Conservation (phyloP, 148 eudicot species). For the Heliamphora exappendiculata region DNA sequence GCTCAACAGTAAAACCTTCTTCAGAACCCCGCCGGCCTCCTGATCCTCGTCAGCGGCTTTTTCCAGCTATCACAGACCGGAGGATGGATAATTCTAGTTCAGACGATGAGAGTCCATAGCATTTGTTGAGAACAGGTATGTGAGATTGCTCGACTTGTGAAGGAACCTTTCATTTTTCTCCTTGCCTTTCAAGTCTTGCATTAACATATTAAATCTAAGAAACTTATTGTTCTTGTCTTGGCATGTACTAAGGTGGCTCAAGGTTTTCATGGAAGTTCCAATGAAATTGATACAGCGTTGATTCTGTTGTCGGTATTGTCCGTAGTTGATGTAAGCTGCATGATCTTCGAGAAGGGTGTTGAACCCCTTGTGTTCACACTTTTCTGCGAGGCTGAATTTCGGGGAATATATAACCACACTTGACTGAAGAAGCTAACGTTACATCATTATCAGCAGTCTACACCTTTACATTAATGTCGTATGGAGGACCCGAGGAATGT, state of each 20-base stretch:
- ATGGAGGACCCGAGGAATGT: neutral
- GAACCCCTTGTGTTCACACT: neutral
- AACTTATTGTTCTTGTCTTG: neutral
- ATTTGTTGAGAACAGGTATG: neutral
- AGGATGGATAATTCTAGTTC: conserved; percentile 53
- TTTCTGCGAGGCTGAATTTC: neutral
- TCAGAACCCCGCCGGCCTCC: conserved; percentile 23
- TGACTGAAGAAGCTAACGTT: conserved; percentile 6
- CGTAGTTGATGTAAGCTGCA: neutral
- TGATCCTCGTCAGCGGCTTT: conserved; percentile 36
- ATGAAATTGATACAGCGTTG: neutral
- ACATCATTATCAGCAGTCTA: neutral
- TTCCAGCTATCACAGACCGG: conserved; percentile 38
- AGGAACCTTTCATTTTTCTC: neutral
- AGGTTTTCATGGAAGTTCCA: neutral
- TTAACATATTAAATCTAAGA: neutral
- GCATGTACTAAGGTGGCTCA: conserved; percentile 1
- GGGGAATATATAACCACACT: neutral
- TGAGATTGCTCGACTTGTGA: neutral
- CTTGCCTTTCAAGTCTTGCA: neutral
- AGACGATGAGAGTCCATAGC: conserved; percentile 42
- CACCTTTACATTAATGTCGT: neutral
- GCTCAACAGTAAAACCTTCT: conserved; percentile 25
- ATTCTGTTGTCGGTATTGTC: neutral
- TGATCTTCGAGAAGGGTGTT: neutral